These are phyloP conservation scores for Xylariales sp. DNA, from an alignment of 2,329 filamentous ascomycete genomes.

Conservation along the genomic window DNA sequence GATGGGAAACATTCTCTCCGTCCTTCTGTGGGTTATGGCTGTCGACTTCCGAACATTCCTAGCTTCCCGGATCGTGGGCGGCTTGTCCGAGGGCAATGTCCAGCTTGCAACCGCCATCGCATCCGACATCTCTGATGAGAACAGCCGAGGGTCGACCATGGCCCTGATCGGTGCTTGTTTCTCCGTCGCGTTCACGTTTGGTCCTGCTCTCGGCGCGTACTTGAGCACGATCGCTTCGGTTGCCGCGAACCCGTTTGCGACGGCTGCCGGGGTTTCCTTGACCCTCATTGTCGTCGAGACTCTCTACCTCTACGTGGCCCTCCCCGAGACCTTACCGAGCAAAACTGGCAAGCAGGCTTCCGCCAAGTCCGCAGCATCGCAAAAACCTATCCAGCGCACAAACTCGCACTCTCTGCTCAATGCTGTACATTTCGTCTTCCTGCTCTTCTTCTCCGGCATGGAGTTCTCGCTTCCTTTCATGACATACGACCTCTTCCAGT, in stretches of 20 bases:
- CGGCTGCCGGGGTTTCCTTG: constrained; percentile 83
- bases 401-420: constrained; percentile 85
- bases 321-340: constrained; percentile 82
- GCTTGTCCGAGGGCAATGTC: constrained; percentile 93
- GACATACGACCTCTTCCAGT: constrained; percentile 90
- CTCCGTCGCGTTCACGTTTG: constrained; percentile 94
- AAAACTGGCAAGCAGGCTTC: constrained; percentile 16
- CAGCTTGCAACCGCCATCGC: constrained; percentile 95
- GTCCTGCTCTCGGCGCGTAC: constrained; percentile 85
- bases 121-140: constrained; percentile 87
- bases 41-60: constrained; percentile 95
- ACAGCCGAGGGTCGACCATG: constrained; percentile 85
- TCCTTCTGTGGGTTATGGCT: constrained; percentile 89
- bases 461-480: constrained; percentile 97
- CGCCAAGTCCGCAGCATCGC: constrained; percentile 17
- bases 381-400: constrained; percentile 48
- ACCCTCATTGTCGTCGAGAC: constrained; percentile 84
- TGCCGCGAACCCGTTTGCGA: constrained; percentile 87
- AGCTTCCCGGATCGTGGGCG: constrained; percentile 86
- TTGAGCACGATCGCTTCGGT: constrained; percentile 74
- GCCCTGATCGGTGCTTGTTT: constrained; percentile 95
- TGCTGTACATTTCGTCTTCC: constrained; percentile 79
- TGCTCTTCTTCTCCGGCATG: constrained; percentile 97
- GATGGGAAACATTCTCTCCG: constrained; percentile 87
- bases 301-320: constrained; percentile 73